These are phyloP conservation scores for Colletotrichum sp. DNA, from an alignment of 2,329 filamentous ascomycete genomes.

Conservation along the genomic window DNA sequence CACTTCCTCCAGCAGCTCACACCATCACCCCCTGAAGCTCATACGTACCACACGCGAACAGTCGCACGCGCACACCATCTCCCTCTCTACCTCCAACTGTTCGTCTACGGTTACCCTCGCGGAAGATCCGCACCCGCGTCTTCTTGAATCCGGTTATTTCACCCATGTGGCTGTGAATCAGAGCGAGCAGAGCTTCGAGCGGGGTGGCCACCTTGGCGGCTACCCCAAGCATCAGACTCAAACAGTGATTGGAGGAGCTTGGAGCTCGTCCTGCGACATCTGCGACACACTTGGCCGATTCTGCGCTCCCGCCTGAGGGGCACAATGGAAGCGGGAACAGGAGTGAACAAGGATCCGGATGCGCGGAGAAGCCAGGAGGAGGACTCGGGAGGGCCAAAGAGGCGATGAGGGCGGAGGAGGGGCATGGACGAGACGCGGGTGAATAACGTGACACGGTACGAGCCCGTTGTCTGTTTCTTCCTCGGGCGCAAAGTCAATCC, in stretches of 20 bases:
- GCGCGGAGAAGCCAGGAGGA: background rate
- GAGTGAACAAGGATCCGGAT: slow-evolving; percentile 15
- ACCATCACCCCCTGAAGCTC: background rate
- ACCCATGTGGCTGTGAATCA: background rate
- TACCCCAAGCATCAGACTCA: background rate
- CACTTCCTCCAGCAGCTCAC: slow-evolving; percentile 13
- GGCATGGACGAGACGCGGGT: background rate
- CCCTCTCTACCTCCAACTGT: background rate
- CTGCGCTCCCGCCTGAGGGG: slow-evolving; percentile 4
- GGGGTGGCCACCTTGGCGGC: slow-evolving; percentile 10
- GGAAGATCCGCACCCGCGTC: background rate
- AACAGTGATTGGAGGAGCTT: slow-evolving; percentile 18
- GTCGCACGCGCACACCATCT: background rate
- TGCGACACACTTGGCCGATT: slow-evolving; percentile 20
- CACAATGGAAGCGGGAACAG: background rate
- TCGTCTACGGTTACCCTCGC: background rate
- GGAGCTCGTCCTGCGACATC: slow-evolving; percentile 12
- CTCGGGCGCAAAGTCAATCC: slow-evolving; percentile 17
- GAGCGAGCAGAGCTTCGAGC: background rate
- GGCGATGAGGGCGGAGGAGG: background rate
- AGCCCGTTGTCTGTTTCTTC: background rate
- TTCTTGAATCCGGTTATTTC: background rate
- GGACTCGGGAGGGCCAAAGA: background rate
- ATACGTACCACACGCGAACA: background rate
- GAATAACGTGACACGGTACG: slow-evolving; percentile 5